A percentile compares a stretch with the other conserved stretches of the same genome.
phyloP scores from a whole-genome alignment of 2,329 filamentous ascomycete genomes.

The Cylindrodendrum hubeiense region DNA sequence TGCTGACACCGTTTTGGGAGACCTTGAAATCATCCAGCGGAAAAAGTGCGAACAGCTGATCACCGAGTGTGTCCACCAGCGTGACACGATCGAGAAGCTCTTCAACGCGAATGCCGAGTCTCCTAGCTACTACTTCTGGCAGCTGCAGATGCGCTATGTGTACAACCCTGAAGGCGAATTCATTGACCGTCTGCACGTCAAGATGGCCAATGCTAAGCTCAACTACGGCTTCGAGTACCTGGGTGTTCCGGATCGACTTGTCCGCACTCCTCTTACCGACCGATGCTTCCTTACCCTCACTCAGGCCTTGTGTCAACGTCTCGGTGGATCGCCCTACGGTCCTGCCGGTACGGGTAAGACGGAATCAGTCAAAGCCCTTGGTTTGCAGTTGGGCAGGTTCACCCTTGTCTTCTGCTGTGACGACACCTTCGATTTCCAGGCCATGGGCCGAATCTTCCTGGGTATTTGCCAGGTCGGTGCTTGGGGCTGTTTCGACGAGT shows the following conservation, averaged over 20 bases:
- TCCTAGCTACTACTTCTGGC: slow-evolving; percentile 89
- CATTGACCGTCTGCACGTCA: slow-evolving; percentile 85
- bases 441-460: slow-evolving; percentile 99
- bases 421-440: slow-evolving; percentile 99
- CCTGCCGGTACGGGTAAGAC: slow-evolving; percentile 99
- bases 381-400: slow-evolving; percentile 95
- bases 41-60: slow-evolving; percentile 99
- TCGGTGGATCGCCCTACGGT: slow-evolving; percentile 97
- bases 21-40: slow-evolving; percentile 86
- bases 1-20: slow-evolving; percentile 88
- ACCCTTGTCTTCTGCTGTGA: slow-evolving; percentile 99
- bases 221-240: slow-evolving; percentile 99
- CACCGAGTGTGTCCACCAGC: slow-evolving; percentile 98
- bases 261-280: slow-evolving; percentile 96
- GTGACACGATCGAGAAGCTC: slow-evolving; percentile 91
- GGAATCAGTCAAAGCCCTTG: slow-evolving; percentile 97
- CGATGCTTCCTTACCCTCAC: slow-evolving; percentile 98
- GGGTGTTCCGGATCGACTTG: slow-evolving; percentile 94
- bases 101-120: slow-evolving; percentile 79
- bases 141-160: slow-evolving; percentile 96
- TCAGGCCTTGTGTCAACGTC: slow-evolving; percentile 92
- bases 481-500: slow-evolving; percentile 99
- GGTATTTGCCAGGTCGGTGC: slow-evolving; percentile 99
- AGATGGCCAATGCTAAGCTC: slow-evolving; percentile 96
- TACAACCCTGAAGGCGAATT: slow-evolving; percentile 87